These are phyloP conservation scores for Hypoxylon fuscum DNA, from an alignment of 495 filamentous ascomycete species.

Conservation along the genomic window DNA sequence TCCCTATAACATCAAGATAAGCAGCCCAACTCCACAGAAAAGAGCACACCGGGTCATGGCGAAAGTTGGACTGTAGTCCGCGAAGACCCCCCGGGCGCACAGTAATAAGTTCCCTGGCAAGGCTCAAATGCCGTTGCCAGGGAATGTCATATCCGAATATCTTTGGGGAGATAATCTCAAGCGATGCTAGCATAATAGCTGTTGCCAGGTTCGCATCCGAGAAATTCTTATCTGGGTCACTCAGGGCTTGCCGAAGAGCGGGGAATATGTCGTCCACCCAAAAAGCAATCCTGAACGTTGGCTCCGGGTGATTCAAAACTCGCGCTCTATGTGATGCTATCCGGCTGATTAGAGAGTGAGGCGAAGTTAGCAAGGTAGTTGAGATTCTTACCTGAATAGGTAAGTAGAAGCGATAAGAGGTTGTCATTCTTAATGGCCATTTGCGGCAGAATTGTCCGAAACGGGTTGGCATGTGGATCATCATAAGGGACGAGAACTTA, in stretches of 20 bases:
- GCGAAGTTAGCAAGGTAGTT: neutral
- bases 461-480: slow-evolving; percentile 74
- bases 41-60: slow-evolving; percentile 72
- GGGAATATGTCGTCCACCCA: slow-evolving; percentile 85
- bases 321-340: slow-evolving; percentile 80
- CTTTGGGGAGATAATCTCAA: slow-evolving; percentile 86
- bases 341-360: slow-evolving; percentile 7
- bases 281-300: slow-evolving; percentile 76
- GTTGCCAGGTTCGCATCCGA: slow-evolving; percentile 81
- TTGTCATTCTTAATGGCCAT: slow-evolving; percentile 77
- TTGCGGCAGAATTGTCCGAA: slow-evolving; percentile 72
- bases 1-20: slow-evolving; percentile 84
- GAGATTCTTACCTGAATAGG: slow-evolving; percentile 65
- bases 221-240: slow-evolving; percentile 65
- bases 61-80: slow-evolving; percentile 58
- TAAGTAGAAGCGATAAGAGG: slow-evolving; percentile 79
- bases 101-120: slow-evolving; percentile 79
- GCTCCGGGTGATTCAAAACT: slow-evolving; percentile 77
- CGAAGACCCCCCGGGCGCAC: slow-evolving; percentile 67
- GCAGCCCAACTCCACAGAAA: slow-evolving; percentile 89
- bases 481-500: slow-evolving; percentile 77
- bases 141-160: slow-evolving; percentile 74
- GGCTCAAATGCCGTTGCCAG: slow-evolving; percentile 81
- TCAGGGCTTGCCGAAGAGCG: slow-evolving; percentile 72
- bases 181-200: slow-evolving; percentile 84